Evolutionary conservation across 2,329 filamentous ascomycete genomes (phyloP).

Genomic region (Penicillium sp.): DNA sequence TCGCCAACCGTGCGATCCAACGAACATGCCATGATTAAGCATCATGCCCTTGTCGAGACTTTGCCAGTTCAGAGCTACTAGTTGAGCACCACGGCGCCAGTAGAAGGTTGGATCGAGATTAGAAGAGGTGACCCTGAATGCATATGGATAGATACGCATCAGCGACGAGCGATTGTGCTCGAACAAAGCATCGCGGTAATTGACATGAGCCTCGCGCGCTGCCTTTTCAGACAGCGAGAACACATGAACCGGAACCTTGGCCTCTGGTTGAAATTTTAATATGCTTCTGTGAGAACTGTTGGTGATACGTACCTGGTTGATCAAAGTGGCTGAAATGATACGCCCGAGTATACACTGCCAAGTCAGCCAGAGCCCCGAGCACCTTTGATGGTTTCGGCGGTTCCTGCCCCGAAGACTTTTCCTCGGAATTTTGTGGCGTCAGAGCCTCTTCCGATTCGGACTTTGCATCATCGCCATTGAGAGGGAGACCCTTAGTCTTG

Average conservation of each 20-base stretch:
- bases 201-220: slow-evolving; percentile 64
- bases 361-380: slow-evolving; percentile 67
- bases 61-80: slow-evolving; percentile 94
- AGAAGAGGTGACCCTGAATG: slow-evolving; percentile 76
- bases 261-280: slow-evolving; percentile 36
- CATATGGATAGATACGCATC: slow-evolving; percentile 87
- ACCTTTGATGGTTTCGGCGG: slow-evolving; percentile 60
- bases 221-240: slow-evolving; percentile 66
- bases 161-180: slow-evolving; percentile 78
- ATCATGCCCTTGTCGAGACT: slow-evolving; percentile 90
- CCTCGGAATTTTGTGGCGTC: slow-evolving; percentile 5
- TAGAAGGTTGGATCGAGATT: slow-evolving; percentile 84
- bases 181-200: slow-evolving; percentile 65
- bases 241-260: slow-evolving; percentile 60
- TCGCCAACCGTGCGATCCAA: slow-evolving; percentile 77
- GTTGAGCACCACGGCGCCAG: slow-evolving; percentile 86
- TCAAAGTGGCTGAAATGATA: slow-evolving; percentile 76
- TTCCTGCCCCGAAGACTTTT: slow-evolving; percentile 4
- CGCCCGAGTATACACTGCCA: slow-evolving; percentile 85
- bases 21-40: slow-evolving; percentile 93
- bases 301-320: slow-evolving; percentile 57
- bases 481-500: slow-evolving; percentile 71
- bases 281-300: not conserved
- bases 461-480: slow-evolving; percentile 39
- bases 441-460: slow-evolving; percentile 8